These are phyloP conservation scores for Didymellaceae sp. DNA, from an alignment of 2,329 filamentous ascomycete genomes.

Conservation along the genomic window DNA sequence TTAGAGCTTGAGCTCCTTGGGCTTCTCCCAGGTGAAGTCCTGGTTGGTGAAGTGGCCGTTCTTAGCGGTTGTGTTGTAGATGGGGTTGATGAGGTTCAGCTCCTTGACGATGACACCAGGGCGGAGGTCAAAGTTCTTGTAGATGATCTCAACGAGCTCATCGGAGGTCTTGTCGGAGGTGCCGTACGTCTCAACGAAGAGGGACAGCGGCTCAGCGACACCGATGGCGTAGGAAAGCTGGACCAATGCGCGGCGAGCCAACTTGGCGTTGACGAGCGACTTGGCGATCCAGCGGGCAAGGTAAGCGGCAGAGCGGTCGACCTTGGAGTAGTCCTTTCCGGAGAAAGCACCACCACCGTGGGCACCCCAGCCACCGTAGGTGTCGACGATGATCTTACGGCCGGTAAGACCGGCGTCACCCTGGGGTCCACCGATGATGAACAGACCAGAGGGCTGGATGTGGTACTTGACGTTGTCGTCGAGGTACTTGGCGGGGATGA, in stretches of 20 bases:
- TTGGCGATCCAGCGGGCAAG: conserved; percentile 98
- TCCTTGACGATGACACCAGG: conserved; percentile 99
- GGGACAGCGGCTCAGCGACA: conserved; percentile 95
- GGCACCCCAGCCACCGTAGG: conserved; percentile 99
- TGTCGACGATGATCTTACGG: conserved; percentile 99
- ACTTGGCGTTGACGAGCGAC: conserved; percentile 87
- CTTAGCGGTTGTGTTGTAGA: conserved; percentile 98
- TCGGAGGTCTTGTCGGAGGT: conserved; percentile 88
- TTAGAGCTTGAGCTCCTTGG: conserved; percentile 93
- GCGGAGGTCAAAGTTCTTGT: conserved; percentile 94
- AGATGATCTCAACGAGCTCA: conserved; percentile 94
- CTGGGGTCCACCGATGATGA: conserved; percentile 99
- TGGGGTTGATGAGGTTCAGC: conserved; percentile 91
- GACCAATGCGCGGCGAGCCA: conserved; percentile 90
- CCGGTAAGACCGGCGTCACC: conserved; percentile 98
- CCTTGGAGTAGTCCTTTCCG: conserved; percentile 99
- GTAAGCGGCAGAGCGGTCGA: conserved; percentile 97
- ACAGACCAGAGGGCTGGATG: conserved; percentile 97
- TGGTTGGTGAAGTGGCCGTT: conserved; percentile 99
- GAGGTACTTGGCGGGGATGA: conserved; percentile 90
- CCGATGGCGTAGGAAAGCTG: conserved; percentile 99
- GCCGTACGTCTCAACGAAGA: conserved; percentile 98
- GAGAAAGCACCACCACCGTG: conserved; percentile 99
- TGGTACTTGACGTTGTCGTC: conserved; percentile 96
- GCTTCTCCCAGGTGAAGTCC: conserved; percentile 97